Base-by-base conservation (phyloP, 1,284 basidiomycete species). In the Agroathelia rolfsii region DNA sequence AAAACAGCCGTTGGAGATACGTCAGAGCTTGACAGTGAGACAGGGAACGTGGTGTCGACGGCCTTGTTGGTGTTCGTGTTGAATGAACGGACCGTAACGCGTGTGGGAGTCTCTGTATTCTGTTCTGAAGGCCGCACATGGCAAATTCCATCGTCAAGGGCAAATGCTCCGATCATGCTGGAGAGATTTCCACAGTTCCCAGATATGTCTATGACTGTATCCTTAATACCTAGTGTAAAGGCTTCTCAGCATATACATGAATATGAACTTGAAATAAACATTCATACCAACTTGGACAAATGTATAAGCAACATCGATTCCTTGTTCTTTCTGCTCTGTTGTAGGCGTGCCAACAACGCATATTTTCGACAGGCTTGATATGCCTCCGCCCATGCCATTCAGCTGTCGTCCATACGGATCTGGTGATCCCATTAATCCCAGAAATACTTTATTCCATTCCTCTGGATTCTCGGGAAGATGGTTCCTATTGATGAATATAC, bases 341-440 rank as follows among this genome's bases (percentile, higher is more conserved):
- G 66, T 58, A 9, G 72, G 61, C 24, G 58, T 41, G 3, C 67
- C 70, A 3, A 89, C 71, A 19, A 89, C 66, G 41, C 74, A 76
- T n/a, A 84, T 71, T 50, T 90, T 90, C 30, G 80, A 85, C 4
- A 86, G 65, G 33, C 78, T 83, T 4, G 76, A 80, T 20, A 83
- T 61, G 2, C 86, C 86, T 3, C 86, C 85, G 6, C 86, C 86
- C 76, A 82, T 81, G 5, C 79, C 86, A 45, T 88, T 78, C 13
- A 89, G 66, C 56, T 90, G 86, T 8, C 84, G 64, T 3, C 72
- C 72, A 47, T 85, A 64, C 0, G 77, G 67, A 47, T 90, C 86
- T 0, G 86, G 86, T 2, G 80, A 85, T 11, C 86, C 86, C 81
- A 88, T 84, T n/a, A 82, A 68, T 0, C 74, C 67, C 11, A 79